Conservation (phyloP, 1,284 basidiomycete genomes). For the Ceratobasidium sp. region DNA sequence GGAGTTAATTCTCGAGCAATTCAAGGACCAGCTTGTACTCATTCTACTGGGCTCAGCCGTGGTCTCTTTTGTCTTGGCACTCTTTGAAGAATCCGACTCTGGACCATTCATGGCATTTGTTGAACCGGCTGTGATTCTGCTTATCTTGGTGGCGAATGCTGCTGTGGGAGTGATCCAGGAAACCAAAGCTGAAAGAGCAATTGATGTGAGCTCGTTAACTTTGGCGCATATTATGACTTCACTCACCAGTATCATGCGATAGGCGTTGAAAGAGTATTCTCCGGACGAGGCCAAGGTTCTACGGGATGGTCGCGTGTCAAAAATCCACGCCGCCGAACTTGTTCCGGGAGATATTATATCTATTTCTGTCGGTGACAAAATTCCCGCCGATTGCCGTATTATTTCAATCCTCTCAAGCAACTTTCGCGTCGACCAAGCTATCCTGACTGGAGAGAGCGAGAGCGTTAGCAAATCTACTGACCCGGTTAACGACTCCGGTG, state of each 20-base stretch:
- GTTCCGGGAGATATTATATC: conserved; percentile 93
- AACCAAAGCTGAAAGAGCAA: conserved; percentile 91
- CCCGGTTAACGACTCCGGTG: conserved; percentile 69
- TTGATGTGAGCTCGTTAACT: conserved; percentile 73
- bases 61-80: conserved; percentile 87
- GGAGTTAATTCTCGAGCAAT: conserved; percentile 95
- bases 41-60: conserved; percentile 92
- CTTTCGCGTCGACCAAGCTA: conserved; percentile 93
- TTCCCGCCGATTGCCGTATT: conserved; percentile 92
- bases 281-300: conserved; percentile 94
- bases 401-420: conserved; percentile 89
- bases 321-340: conserved; percentile 83
- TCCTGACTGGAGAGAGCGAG: conserved; percentile 90
- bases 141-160: conserved; percentile 93
- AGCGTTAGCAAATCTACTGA: conserved; percentile 83
- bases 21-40: conserved; percentile 95
- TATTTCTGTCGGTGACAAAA: conserved; percentile 90
- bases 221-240: neutral
- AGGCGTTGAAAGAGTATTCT: conserved; percentile 94
- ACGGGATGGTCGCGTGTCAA: conserved; percentile 72
- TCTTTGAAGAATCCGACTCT: conserved; percentile 76
- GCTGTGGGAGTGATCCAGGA: conserved; percentile 95
- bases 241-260: conserved; percentile 26
- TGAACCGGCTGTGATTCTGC: conserved; percentile 89
- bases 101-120: conserved; percentile 83